These are phyloP conservation scores for Sphenostylis stenocarpa DNA, from an alignment of 306 rosid genomes.

Conservation along the genomic window DNA sequence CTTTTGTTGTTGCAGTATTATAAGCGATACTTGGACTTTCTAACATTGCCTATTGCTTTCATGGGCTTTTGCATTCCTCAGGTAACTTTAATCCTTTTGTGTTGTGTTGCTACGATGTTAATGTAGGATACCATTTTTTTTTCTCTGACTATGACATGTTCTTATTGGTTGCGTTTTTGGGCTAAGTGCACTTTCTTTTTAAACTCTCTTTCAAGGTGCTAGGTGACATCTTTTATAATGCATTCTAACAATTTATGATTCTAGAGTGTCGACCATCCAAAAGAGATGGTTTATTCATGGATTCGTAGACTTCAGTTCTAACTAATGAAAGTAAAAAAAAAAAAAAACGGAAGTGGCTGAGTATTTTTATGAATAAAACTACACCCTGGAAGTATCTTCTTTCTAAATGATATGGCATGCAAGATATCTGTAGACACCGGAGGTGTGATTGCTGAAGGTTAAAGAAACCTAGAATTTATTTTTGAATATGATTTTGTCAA, in stretches of 20 bases:
- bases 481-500: background rate
- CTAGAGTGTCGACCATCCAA: background rate
- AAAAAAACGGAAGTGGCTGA: background rate
- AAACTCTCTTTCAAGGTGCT: background rate
- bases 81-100: conserved; percentile 49
- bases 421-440: conserved; percentile 7
- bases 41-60: conserved; percentile 56
- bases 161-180: background rate
- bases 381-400: background rate
- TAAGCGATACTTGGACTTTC: conserved; percentile 59
- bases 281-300: background rate
- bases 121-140: conserved; percentile 13
- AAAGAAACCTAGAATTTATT: conserved; percentile 12
- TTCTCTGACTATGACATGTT: background rate
- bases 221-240: conserved; percentile 18
- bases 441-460: conserved; percentile 23
- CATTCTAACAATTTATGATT: conserved; percentile 1
- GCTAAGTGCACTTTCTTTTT: background rate
- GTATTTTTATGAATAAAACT: conserved; percentile 18
- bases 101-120: conserved; percentile 9
- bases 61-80: conserved; percentile 71
- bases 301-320: background rate
- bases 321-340: background rate
- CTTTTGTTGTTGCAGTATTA: conserved; percentile 66
- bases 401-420: background rate